Conservation (phyloP, 345 rosid genomes). For the Anacardium occidentale region DNA sequence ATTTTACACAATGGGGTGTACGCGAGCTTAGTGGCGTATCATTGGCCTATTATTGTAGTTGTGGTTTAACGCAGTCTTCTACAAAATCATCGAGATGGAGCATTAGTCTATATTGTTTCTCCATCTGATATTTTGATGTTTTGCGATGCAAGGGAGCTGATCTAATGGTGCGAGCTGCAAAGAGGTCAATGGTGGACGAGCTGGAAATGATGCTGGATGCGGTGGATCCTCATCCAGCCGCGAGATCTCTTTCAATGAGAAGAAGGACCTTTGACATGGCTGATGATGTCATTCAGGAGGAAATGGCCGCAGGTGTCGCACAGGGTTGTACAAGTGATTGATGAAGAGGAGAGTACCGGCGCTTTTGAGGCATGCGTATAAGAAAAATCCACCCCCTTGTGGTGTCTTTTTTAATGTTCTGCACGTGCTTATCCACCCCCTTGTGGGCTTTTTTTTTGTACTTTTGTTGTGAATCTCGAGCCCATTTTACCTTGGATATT, state of each 20-base stretch:
- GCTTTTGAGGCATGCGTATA: constrained; percentile 33
- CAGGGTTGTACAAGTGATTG: constrained; percentile 78
- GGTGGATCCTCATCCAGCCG: constrained; percentile 79
- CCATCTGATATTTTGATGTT: not conserved
- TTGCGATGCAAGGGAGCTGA: constrained; percentile 59
- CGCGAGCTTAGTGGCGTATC: too few species aligned
- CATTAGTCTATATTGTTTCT: not conserved
- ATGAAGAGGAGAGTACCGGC: constrained; percentile 39
- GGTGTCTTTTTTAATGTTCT: not conserved
- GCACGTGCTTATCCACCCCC: too few species aligned
- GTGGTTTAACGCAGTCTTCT: not conserved
- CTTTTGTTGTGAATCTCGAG: not conserved
- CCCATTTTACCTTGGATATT: too few species aligned
- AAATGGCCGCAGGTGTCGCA: constrained; percentile 79
- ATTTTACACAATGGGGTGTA: too few species aligned
- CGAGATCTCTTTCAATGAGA: constrained; percentile 67
- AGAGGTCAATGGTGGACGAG: constrained; percentile 85
- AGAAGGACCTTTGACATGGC: constrained; percentile 92
- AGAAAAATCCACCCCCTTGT: not conserved
- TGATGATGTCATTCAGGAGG: constrained; percentile 58
- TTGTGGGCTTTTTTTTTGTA: not conserved
- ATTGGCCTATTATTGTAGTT: not conserved
- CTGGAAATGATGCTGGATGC: constrained; percentile 89
- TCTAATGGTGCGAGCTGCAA: constrained; percentile 73
- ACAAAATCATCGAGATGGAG: not conserved